phyloP scores from a whole-genome alignment of 306 rosid species.

The Mimosa pudica region DNA sequence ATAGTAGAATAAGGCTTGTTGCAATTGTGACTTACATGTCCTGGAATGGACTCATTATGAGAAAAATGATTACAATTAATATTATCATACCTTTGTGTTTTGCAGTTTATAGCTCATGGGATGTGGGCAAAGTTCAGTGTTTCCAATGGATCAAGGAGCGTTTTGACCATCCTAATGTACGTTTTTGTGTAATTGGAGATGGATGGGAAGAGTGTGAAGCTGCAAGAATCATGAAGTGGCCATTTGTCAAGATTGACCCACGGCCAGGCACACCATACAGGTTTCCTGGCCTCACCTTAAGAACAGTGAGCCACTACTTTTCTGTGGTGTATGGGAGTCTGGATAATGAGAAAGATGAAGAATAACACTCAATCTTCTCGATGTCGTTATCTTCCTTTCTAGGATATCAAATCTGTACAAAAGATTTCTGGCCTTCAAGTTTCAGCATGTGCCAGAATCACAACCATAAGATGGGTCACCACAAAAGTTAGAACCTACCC shows the following conservation, averaged over 20 bases:
- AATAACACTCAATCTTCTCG: constrained; percentile 36
- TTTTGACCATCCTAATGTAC: constrained; percentile 64
- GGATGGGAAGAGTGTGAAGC: constrained; percentile 98
- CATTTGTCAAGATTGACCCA: constrained; percentile 75
- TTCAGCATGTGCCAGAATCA: constrained; percentile 28
- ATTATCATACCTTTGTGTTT: constrained; percentile 12
- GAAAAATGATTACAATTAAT: constrained; percentile 12
- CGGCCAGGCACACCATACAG: constrained; percentile 73
- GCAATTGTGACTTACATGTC: constrained; percentile 1
- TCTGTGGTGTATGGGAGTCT: constrained; percentile 75
- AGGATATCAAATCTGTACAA: constrained; percentile 34
- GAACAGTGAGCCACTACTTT: constrained; percentile 64
- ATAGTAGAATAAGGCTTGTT: no score
- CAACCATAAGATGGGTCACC: constrained; percentile 22
- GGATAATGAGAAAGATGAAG: constrained; percentile 52
- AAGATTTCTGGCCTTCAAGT: constrained; percentile 7
- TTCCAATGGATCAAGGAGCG: constrained; percentile 82
- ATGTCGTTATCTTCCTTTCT: constrained; percentile 28
- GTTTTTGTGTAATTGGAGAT: constrained; percentile 85
- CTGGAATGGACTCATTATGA: neutral
- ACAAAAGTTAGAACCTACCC: constrained; percentile 6
- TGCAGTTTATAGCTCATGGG: constrained; percentile 94
- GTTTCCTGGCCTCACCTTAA: constrained; percentile 89
- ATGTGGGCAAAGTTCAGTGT: constrained; percentile 77
- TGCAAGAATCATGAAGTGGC: constrained; percentile 79